phyloP scores from a whole-genome alignment of 1,284 basidiomycete species.

The Ceratobasidium sp. region DNA sequence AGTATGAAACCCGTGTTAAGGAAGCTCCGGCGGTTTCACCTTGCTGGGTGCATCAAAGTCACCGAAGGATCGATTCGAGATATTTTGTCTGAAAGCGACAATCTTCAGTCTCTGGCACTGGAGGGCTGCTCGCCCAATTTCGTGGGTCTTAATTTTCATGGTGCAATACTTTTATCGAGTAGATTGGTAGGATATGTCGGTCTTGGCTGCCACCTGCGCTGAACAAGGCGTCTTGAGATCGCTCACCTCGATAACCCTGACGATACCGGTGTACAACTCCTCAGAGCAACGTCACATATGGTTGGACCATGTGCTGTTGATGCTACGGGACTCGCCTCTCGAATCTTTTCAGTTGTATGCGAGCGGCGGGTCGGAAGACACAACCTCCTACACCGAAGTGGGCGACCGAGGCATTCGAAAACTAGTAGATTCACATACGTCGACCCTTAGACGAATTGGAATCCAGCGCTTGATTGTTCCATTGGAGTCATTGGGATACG shows the following conservation, averaged over 20 bases:
- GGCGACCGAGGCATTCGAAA: not conserved
- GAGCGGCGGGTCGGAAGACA: conserved; percentile 8
- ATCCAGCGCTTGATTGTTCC: conserved; percentile 25
- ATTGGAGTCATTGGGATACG: conserved; percentile 20
- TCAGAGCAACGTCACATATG: conserved; percentile 2
- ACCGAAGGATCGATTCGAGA: conserved; percentile 2
- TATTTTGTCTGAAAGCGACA: not conserved
- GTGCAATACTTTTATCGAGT: not conserved
- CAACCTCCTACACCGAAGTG: not conserved
- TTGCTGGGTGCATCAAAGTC: conserved; percentile 25
- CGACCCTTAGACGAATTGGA: conserved; percentile 19
- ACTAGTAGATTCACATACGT: not conserved
- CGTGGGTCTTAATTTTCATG: not conserved
- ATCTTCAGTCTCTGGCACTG: conserved; percentile 14
- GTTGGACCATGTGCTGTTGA: not conserved
- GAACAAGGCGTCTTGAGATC: not conserved
- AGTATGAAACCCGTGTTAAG: conserved; percentile 7
- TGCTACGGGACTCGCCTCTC: conserved; percentile 10
- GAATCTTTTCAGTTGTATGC: conserved; percentile 34
- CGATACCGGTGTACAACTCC: not conserved
- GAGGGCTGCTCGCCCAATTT: conserved; percentile 22
- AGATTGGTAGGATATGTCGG: not conserved
- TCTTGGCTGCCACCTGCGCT: not conserved
- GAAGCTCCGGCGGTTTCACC: conserved; percentile 10
- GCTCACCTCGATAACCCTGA: conserved; percentile 21